Percentiles rank a stretch among this genome's conserved stretches.
phyloP scores from a whole-genome alignment of 495 filamentous ascomycete species.

The Geoglossum glabrum region DNA sequence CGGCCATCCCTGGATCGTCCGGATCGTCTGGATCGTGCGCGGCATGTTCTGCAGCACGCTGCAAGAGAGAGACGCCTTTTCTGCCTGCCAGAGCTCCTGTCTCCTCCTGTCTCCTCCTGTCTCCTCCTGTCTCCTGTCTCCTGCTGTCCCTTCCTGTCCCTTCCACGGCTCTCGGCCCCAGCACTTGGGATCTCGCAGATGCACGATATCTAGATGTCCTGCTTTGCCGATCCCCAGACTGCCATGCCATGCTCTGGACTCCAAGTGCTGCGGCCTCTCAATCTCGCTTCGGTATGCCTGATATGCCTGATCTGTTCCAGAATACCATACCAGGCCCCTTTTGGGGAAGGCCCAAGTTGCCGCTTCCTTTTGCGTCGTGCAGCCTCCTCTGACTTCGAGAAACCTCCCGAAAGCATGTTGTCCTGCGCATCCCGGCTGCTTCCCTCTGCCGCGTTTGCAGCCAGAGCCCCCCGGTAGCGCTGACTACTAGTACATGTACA shows the following conservation, averaged over 20 bases:
- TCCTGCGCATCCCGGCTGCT: neutral
- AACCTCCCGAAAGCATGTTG: neutral
- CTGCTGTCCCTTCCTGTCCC: no score
- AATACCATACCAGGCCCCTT: neutral
- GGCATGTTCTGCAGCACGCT: neutral
- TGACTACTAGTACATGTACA: no score
- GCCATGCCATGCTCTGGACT: neutral
- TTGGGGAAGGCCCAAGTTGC: neutral
- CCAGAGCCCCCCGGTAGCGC: neutral
- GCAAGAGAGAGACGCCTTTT: no score
- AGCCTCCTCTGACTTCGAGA: neutral
- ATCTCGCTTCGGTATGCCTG: neutral
- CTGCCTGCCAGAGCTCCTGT: neutral
- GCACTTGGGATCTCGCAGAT: neutral
- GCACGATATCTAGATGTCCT: slow-evolving; percentile 1
- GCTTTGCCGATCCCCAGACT: neutral
- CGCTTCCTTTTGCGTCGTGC: neutral
- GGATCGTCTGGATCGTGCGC: no score
- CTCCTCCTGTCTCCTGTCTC: no score
- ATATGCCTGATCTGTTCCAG: neutral
- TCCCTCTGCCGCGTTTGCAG: neutral
- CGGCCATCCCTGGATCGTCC: neutral
- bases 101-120: no score
- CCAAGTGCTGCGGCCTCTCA: neutral
- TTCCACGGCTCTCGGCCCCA: no score